Percentiles rank a stretch among this genome's conserved stretches.
Conservation (phyloP, 1,139 yeast species). For the Taphrina confusa region DNA sequence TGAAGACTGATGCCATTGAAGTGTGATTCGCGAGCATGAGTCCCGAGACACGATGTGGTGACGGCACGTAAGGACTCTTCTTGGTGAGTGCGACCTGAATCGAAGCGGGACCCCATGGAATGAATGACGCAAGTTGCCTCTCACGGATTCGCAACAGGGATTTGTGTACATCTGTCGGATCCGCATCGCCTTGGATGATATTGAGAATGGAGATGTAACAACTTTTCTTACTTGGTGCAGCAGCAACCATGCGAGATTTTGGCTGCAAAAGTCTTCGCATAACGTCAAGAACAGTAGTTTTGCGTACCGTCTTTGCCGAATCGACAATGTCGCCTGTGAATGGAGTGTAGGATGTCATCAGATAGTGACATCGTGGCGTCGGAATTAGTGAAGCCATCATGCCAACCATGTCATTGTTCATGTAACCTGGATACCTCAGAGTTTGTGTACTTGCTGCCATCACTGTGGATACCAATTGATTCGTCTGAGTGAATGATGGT, state of each 20-base stretch:
- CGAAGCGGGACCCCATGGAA: constrained; percentile 84
- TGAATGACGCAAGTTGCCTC: constrained; percentile 64
- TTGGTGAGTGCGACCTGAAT: constrained; percentile 77
- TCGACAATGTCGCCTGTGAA: constrained; percentile 65
- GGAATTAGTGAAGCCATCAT: constrained; percentile 82
- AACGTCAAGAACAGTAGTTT: constrained; percentile 81
- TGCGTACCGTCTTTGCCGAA: constrained; percentile 61
- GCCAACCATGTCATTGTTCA: constrained; percentile 83
- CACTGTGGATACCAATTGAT: constrained; percentile 76
- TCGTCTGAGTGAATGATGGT: constrained; percentile 68
- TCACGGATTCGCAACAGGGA: constrained; percentile 77
- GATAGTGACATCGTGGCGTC: constrained; percentile 83
- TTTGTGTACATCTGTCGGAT: constrained; percentile 75
- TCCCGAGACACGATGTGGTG: constrained; percentile 42
- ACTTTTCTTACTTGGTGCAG: constrained; percentile 48
- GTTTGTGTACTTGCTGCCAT: constrained; percentile 86
- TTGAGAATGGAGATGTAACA: constrained; percentile 72
- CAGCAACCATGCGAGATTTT: constrained; percentile 69
- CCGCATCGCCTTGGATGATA: constrained; percentile 71
- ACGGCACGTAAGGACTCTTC: constrained; percentile 61
- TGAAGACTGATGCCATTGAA: constrained; percentile 48
- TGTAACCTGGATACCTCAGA: constrained; percentile 84
- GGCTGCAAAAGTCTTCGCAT: constrained; percentile 79
- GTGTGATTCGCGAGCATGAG: constrained; percentile 43
- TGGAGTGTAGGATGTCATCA: constrained; percentile 86